Evolutionary conservation across 1,284 basidiomycete species (phyloP).

Genomic region (Heterobasidion annosum): DNA sequence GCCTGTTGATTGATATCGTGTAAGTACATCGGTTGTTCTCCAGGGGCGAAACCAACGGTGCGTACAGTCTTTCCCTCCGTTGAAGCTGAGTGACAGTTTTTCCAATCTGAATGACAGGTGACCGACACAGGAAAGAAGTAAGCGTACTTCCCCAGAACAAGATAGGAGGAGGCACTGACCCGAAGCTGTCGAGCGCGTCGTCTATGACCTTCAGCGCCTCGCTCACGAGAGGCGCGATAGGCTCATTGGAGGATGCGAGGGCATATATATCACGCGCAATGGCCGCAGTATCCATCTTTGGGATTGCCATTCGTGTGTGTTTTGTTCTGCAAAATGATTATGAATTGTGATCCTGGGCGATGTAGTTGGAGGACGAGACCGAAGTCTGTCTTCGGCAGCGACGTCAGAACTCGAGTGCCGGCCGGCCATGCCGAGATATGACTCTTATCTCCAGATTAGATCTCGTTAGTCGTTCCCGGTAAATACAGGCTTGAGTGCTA

Average conservation of each 20-base stretch:
- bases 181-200: slow-evolving; percentile 61
- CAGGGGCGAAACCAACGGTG: slow-evolving; percentile 9
- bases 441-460: no score
- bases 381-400: no score
- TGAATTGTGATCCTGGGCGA: no score
- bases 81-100: slow-evolving; percentile 83
- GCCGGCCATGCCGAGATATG: no score
- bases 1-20: slow-evolving; percentile 40
- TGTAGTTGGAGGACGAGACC: no score
- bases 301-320: background rate
- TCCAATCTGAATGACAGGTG: slow-evolving; percentile 34
- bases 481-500: no score
- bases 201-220: slow-evolving; percentile 78
- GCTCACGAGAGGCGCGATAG: slow-evolving; percentile 54
- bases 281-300: slow-evolving; percentile 30
- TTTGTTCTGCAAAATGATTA: no score
- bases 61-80: slow-evolving; percentile 97
- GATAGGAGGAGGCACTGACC: slow-evolving; percentile 41
- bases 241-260: slow-evolving; percentile 42
- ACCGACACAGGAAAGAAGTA: background rate
- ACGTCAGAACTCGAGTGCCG: no score
- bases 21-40: slow-evolving; percentile 2
- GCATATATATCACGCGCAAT: slow-evolving; percentile 51
- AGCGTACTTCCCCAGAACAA: background rate
- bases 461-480: no score